Base-by-base conservation (phyloP, 345 rosid species). In the Zanthoxylum bungeanum region DNA sequence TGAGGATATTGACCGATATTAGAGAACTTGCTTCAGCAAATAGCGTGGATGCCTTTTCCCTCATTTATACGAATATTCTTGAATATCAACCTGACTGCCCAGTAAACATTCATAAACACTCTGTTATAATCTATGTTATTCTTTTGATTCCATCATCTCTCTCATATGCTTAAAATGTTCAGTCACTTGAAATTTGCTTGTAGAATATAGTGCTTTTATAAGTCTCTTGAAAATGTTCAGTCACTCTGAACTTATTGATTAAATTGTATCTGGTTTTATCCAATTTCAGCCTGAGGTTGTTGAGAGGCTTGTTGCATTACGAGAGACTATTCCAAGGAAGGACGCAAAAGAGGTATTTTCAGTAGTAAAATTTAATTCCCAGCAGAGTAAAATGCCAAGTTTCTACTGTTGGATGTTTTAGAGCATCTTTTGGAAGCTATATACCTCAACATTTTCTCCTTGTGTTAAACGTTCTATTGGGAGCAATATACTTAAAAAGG, bases 11-110 rank as follows among this genome's bases (percentile, higher is more conserved):
- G 86, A 86, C 90, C 55, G 98, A 96, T 85, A 84, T 93, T 56
- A 87, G 97, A 85, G 99, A 96, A 75, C 99, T 96, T 79, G 98
- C 98, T 69, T 93, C 98, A 9, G 99, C 98, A 27, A 98, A 96
- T 81, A 96, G 98, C 80, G 81, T 96, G 75, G 98, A 96, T 82
- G 83, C 93, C 53, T 96, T 96, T 79, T 89, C 99, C 1, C 97
- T 96, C 42, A 87, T 91, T 70, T 96, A 93, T 73, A 80, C 97
- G 31, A 96, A 92, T 82, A 89, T 96, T 79, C 96, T 96, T 22
- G 96, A 96, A 80, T 94, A 93, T 82, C 99, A 96, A 69, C 98
- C 98, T 21, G 98, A 93, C 78, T 93, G 98, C 80, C 98, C 96
- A 88, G 98, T 96, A 84, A 81, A 61, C 68, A 49, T 64, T 19